Conservation (phyloP, 2,329 filamentous ascomycete genomes). For the Albophoma yamanashiensis region DNA sequence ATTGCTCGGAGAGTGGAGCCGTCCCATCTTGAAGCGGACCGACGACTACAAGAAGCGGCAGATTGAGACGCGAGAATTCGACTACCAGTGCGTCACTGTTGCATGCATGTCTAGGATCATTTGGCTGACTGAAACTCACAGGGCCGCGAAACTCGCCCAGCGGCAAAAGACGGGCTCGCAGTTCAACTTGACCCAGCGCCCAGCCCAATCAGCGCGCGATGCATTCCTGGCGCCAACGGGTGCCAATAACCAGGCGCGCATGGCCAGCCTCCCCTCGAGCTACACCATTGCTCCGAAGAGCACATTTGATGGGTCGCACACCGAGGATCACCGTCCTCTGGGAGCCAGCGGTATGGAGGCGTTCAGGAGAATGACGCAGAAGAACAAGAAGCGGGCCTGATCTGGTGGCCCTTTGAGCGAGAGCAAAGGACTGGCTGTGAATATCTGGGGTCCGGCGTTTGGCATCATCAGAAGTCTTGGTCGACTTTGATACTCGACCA, state of each 20-base stretch:
- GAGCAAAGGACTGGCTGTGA: background rate
- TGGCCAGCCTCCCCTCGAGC: slow-evolving; percentile 41
- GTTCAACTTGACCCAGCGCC: slow-evolving; percentile 39
- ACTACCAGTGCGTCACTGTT: slow-evolving; percentile 42
- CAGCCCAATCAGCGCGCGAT: slow-evolving; percentile 31
- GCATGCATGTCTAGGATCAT: background rate
- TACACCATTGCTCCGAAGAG: slow-evolving; percentile 52
- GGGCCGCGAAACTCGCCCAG: slow-evolving; percentile 43
- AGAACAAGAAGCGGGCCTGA: slow-evolving; percentile 40
- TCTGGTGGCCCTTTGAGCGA: background rate
- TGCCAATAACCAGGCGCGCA: slow-evolving; percentile 44
- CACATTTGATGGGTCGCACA: slow-evolving; percentile 44
- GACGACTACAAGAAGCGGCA: slow-evolving; percentile 88
- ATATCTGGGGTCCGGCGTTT: background rate
- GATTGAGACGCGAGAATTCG: slow-evolving; percentile 52
- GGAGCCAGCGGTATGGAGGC: slow-evolving; percentile 54
- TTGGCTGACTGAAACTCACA: slow-evolving; percentile 14
- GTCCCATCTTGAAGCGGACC: slow-evolving; percentile 85
- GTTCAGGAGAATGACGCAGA: slow-evolving; percentile 55
- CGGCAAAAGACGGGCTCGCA: slow-evolving; percentile 36
- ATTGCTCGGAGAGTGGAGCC: slow-evolving; percentile 89
- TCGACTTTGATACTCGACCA: background rate
- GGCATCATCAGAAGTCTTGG: background rate
- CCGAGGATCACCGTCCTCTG: slow-evolving; percentile 46
- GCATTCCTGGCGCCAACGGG: slow-evolving; percentile 44